Evolutionary conservation across 768 basidiomycete species (phyloP).

Genomic region (Saitozyma sp.): DNA sequence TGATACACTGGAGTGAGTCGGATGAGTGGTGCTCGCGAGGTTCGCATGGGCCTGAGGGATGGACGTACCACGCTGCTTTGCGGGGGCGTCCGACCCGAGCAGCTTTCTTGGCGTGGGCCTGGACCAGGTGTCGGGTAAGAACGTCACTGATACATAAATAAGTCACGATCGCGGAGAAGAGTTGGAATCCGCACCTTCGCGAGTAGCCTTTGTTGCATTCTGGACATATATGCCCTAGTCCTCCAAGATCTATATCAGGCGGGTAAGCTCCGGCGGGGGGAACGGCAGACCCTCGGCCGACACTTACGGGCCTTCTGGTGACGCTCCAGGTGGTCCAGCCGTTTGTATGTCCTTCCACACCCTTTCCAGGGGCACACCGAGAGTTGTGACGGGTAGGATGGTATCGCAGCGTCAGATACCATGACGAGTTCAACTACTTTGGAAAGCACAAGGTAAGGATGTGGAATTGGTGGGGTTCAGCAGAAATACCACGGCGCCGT

Average conservation of each 20-base stretch:
- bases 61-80: slow-evolving; percentile 14
- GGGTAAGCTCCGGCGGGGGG: background rate
- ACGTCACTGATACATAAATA: slow-evolving; percentile 6
- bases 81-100: slow-evolving; percentile 12
- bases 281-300: background rate
- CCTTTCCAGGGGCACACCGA: slow-evolving; percentile 9
- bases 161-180: background rate
- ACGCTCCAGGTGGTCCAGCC: slow-evolving; percentile 15
- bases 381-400: too few relatives aligned
- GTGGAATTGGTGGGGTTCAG: too few relatives aligned
- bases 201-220: slow-evolving; percentile 2
- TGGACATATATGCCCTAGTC: too few relatives aligned
- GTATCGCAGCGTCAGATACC: too few relatives aligned
- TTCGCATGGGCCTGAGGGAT: too few relatives aligned
- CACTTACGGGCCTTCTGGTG: slow-evolving; percentile 10
- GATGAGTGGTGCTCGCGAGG: too few relatives aligned
- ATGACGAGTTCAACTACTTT: too few relatives aligned
- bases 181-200: slow-evolving; percentile 7
- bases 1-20: background rate
- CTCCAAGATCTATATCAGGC: slow-evolving; percentile 1
- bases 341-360: slow-evolving; percentile 8
- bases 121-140: slow-evolving; percentile 9
- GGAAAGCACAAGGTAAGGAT: too few relatives aligned
- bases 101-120: slow-evolving; percentile 4
- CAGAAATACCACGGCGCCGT: too few relatives aligned